phyloP scores from a whole-genome alignment of 2,329 filamentous ascomycete genomes.

The Scolecobasidium constrictum region DNA sequence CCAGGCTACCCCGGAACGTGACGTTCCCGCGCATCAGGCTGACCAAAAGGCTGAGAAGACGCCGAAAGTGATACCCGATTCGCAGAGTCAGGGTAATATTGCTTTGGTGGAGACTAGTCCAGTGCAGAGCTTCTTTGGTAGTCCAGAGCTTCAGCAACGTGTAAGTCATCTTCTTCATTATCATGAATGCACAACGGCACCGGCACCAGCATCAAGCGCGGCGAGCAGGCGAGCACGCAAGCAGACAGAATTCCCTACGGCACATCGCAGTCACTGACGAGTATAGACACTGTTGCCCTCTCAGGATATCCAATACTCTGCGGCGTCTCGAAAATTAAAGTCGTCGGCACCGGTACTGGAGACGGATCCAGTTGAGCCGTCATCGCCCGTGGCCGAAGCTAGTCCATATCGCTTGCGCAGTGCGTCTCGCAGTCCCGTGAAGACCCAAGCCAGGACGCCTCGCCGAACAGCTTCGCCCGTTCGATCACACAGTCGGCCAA shows the following conservation, averaged over 20 bases:
- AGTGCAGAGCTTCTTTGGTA: neutral
- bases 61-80: conserved; percentile 5
- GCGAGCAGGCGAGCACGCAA: too few species aligned
- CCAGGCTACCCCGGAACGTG: neutral
- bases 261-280: too few species aligned
- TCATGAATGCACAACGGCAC: too few species aligned
- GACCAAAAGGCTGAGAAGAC: neutral
- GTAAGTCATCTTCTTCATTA: neutral
- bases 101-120: neutral
- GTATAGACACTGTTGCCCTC: too few species aligned
- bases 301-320: too few species aligned
- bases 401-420: neutral
- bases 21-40: neutral
- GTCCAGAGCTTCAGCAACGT: neutral
- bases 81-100: conserved; percentile 1
- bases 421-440: neutral
- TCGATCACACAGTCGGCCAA: neutral
- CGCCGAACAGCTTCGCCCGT: neutral
- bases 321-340: neutral
- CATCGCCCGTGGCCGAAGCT: neutral
- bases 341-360: neutral
- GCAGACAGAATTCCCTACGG: too few species aligned
- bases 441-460: neutral
- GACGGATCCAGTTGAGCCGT: conserved; percentile 4
- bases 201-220: too few species aligned